Base-by-base conservation (phyloP, 106 monocot genomes). In the Xerophyta viscosa region DNA sequence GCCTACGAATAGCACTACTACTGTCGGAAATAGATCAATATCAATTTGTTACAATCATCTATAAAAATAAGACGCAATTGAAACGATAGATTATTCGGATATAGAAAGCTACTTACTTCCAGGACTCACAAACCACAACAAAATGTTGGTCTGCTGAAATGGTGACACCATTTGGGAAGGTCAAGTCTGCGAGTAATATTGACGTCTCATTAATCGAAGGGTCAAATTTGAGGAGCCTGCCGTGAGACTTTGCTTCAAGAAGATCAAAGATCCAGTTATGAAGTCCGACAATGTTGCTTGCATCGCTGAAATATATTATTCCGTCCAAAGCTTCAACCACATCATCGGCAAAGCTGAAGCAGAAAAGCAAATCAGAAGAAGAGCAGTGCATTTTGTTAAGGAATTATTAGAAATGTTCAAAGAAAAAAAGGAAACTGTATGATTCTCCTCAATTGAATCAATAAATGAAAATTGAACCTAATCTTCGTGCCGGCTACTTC, bases 141-240 rank as follows among this genome's bases (percentile, higher is more conserved):
- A 54, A 84, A 37, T 74, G 55, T 64, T 84, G 48, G 9, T 56
- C 50, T 1, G 41, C 20, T 0, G 84, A 79, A 2, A 84, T 57
- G 15, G 84, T 66, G 14, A 84, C 84, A 24, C 84, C 84, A 44
- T 84, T 84, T 21, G 84, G 24, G 56, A 84, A 84, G 48, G 1
- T 4, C 13, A 84, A 20, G 17, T 64, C 8, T 10, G 54, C 21
- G 6, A 79, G 54, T 18, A 79, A 43, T 5, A 78, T 43, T 2
- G 74, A 71, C 8, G 84, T 67, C 50, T 26, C 29, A 22, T 61
- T 64, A 3, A 57, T 71, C 8, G 30, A 3, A 0, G 79, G 66
- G 21, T 84, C 63, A 33, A 66, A 84, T 47, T 65, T 74, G 58
- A 84, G 84, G 50, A 84, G 75, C 15, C 84, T 65, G 12, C 84